Evolutionary conservation across 1,284 basidiomycete species (phyloP).

Genomic region (Moniliella sp.): DNA sequence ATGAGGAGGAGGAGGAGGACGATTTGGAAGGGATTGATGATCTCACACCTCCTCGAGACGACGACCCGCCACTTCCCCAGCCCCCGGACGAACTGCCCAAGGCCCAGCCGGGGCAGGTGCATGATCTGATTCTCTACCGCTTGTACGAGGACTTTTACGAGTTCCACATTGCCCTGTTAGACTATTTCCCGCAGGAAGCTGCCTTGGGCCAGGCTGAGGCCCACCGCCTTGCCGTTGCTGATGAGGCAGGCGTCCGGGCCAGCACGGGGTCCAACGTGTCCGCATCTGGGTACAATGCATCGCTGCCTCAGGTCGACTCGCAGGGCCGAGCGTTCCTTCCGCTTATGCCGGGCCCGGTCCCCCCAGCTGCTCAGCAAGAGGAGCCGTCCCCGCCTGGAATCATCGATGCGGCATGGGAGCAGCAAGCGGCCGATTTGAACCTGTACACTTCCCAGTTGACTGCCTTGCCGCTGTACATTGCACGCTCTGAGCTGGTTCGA

Average conservation of each 20-base stretch:
- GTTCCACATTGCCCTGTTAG: slow-evolving; percentile 72
- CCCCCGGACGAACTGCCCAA: slow-evolving; percentile 9
- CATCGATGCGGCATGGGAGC: slow-evolving; percentile 62
- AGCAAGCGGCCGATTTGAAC: slow-evolving; percentile 61
- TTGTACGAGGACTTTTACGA: slow-evolving; percentile 97
- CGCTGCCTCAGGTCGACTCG: no score
- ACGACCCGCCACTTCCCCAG: no score
- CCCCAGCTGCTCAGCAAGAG: slow-evolving; percentile 58
- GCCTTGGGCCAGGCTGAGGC: slow-evolving; percentile 46
- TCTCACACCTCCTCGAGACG: background rate
- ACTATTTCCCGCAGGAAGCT: slow-evolving; percentile 68
- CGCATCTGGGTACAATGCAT: background rate
- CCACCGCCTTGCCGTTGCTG: slow-evolving; percentile 9
- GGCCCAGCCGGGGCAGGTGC: slow-evolving; percentile 32
- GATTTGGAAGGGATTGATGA: no score
- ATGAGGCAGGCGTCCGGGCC: no score
- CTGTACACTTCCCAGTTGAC: slow-evolving; percentile 66
- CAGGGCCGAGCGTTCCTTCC: slow-evolving; percentile 48
- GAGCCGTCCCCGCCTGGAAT: no score
- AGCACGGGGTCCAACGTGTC: background rate
- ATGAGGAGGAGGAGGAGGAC: no score
- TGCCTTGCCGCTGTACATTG: slow-evolving; percentile 50
- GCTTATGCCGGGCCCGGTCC: slow-evolving; percentile 78
- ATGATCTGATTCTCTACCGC: slow-evolving; percentile 70
- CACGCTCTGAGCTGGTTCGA: slow-evolving; percentile 59